Evolutionary conservation across 805 yeast genomes (phyloP), one percentile per base, ranked within the genome.

Genomic region (Crinitomyces ghanaensis): DNA sequence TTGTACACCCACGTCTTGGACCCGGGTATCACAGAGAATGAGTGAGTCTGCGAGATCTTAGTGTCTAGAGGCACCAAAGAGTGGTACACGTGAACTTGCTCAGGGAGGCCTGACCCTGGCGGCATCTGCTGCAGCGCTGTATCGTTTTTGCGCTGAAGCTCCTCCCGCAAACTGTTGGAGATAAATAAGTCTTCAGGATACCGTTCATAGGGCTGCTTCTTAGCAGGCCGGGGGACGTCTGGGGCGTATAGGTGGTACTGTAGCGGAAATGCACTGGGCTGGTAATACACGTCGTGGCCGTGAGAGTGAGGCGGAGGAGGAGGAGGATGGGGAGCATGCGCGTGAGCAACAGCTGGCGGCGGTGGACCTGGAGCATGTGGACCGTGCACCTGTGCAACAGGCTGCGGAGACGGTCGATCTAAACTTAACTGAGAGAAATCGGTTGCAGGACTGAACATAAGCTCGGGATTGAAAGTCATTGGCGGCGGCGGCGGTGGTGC

Each of bases 211-310:
- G 82, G 72, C n/a, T n/a, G n/a, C n/a, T n/a, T n/a, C n/a, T n/a
- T n/a, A 31, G 68, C 66, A 40, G 80, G 59, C 9, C 76, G 74
- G 26, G 66, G 64, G 6, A 19, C 6, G 8, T 11, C n/a, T 2
- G 96, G 96, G 0, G 95, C 91, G 57, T 88, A 86, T 25, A 84
- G 58, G 56, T 86, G 95, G 52, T 82, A 81, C 48, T 84, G 84
- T 28, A 82, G 59, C 44, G 59, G 56, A 29, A 47, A 42, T 11
- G 44, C 37, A n/a, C 48, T 39, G 21, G 48, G 55, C 18, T 39
- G 44, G 19, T 41, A 40, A 20, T 30, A 45, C 22, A 40, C n/a
- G n/a, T 33, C 37, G 34, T 31, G 22, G 36, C 38, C 21, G 28
- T 26, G 35, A 11, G 30, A 13, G 8, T 21, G 22, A 9, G 13